phyloP scores from a whole-genome alignment of 331 rosid genomes.

The Acacia pycnantha region DNA sequence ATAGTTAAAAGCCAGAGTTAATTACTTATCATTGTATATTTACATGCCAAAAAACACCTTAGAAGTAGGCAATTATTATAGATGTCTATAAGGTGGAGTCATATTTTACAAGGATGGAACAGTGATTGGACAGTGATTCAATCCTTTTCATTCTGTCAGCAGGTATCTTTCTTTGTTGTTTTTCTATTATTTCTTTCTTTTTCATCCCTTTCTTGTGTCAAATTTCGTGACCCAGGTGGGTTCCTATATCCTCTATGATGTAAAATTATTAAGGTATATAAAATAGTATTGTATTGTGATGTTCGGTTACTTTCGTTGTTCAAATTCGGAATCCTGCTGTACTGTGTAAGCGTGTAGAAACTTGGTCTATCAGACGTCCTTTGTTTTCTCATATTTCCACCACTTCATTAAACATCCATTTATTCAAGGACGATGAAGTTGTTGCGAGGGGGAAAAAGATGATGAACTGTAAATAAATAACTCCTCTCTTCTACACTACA shows the following conservation, averaged over 20 bases:
- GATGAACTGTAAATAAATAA: too few species aligned
- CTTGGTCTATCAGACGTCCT: background rate
- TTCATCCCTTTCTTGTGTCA: slow-evolving; percentile 5
- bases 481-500: too few species aligned
- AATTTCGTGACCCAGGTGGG: slow-evolving; percentile 21
- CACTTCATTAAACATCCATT: background rate
- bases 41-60: slow-evolving; percentile 3
- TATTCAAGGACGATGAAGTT: background rate
- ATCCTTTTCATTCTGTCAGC: slow-evolving; percentile 49
- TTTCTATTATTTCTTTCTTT: background rate
- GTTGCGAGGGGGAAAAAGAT: background rate
- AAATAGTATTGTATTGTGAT: background rate
- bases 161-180: background rate
- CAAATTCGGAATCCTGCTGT: background rate
- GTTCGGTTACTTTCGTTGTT: background rate
- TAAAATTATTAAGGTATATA: slow-evolving; percentile 27
- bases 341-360: background rate
- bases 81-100: slow-evolving; percentile 33
- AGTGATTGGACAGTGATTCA: slow-evolving; percentile 51
- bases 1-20: slow-evolving; percentile 19
- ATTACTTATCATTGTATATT: slow-evolving; percentile 44
- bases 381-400: background rate
- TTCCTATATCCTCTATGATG: slow-evolving; percentile 32
- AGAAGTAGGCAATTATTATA: slow-evolving; percentile 43
- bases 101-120: slow-evolving; percentile 33